Evolutionary conservation across 2,329 filamentous ascomycete species (phyloP).

Genomic region (Hypoxylon sp.): DNA sequence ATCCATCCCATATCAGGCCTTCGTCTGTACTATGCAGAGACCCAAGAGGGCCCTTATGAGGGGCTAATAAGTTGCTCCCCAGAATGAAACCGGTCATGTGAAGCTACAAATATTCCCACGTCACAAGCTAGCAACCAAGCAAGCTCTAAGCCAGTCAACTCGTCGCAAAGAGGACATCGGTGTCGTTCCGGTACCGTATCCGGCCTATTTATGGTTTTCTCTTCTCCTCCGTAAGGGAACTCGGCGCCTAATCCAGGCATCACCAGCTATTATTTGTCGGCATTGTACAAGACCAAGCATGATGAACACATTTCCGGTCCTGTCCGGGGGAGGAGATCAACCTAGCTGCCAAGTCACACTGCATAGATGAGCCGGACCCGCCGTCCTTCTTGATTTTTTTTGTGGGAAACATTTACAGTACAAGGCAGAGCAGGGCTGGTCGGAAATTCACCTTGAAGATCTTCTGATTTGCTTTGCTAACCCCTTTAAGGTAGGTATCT

Average conservation of each 20-base stretch:
- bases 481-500: neutral
- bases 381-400: constrained; percentile 4
- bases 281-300: too few species aligned
- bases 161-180: constrained; percentile 9
- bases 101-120: constrained; percentile 24
- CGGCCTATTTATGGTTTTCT: constrained; percentile 12
- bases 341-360: constrained; percentile 28
- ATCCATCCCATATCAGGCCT: constrained; percentile 28
- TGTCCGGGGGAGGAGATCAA: constrained; percentile 8
- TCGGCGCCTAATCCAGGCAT: too few species aligned
- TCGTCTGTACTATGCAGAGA: neutral
- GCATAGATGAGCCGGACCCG: constrained; percentile 19
- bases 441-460: too few species aligned
- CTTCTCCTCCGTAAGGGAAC: too few species aligned
- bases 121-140: constrained; percentile 27
- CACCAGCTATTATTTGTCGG: too few species aligned
- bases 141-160: constrained; percentile 13
- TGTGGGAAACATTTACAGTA: too few species aligned
- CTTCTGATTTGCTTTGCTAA: too few species aligned
- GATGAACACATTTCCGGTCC: constrained; percentile 26
- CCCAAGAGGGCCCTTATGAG: neutral
- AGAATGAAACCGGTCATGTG: constrained; percentile 29
- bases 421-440: too few species aligned
- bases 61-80: constrained; percentile 18
- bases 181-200: constrained; percentile 13